A percentile compares a stretch with the other conserved stretches of the same genome.
Evolutionary conservation across 2,329 filamentous ascomycete species (phyloP).

Genomic region (Coniochaeta ligniaria): DNA sequence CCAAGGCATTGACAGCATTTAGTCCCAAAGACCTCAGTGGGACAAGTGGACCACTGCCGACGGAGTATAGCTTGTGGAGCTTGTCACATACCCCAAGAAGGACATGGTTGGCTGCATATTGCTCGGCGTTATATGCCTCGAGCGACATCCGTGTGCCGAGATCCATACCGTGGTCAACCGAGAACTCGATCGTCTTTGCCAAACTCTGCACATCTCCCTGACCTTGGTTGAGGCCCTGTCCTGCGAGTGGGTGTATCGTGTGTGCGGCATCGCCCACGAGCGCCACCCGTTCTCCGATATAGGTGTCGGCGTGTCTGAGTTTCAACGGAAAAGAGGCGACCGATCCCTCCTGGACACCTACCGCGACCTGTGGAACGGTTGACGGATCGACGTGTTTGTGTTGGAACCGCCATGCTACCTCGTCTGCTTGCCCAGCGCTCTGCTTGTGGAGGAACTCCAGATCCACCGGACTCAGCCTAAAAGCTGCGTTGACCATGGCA

Average conservation of each 20-base stretch:
- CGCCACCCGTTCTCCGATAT: conserved; percentile 83
- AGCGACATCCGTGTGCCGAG: conserved; percentile 72
- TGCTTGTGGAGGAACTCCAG: conserved; percentile 73
- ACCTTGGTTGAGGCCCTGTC: conserved; percentile 90
- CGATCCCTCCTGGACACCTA: conserved; percentile 68
- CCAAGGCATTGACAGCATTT: conserved; percentile 65
- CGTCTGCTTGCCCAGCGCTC: conserved; percentile 54
- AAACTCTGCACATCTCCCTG: conserved; percentile 83
- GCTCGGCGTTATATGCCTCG: conserved; percentile 72
- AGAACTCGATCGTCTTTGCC: conserved; percentile 64
- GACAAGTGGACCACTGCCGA: conserved; percentile 71
- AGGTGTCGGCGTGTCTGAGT: conserved; percentile 89
- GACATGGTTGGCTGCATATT: conserved; percentile 75
- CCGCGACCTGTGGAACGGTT: conserved; percentile 57
- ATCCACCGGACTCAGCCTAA: conserved; percentile 73
- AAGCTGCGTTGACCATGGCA: conserved; percentile 88
- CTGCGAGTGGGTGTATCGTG: conserved; percentile 88
- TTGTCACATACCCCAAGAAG: conserved; percentile 80
- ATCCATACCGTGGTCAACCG: conserved; percentile 78
- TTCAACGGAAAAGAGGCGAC: conserved; percentile 87
- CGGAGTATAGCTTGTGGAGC: conserved; percentile 86
- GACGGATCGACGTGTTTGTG: conserved; percentile 53
- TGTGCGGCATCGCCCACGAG: conserved; percentile 93
- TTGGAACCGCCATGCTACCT: conserved; percentile 74
- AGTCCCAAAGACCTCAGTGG: conserved; percentile 72